Percentiles rank a stretch among this genome's conserved stretches.
Evolutionary conservation across 1,284 basidiomycete species (phyloP).

Genomic region (Melampsora occidentalis): DNA sequence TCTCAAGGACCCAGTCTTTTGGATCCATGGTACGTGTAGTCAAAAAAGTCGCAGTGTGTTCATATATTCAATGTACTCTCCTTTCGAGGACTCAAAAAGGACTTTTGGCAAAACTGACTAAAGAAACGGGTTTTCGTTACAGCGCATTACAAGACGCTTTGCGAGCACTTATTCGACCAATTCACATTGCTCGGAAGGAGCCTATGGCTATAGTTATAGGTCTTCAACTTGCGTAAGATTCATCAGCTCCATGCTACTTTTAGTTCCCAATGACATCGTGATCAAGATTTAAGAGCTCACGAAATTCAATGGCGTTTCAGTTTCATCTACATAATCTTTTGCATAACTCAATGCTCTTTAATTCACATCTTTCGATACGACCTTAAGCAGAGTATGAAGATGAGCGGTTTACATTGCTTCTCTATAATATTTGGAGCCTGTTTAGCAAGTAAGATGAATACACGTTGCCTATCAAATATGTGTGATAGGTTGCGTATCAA

Average conservation of each 20-base stretch:
- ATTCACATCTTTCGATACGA: conserved; percentile 24
- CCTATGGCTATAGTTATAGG: background rate
- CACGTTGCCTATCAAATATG: conserved; percentile 10
- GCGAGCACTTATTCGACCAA: background rate
- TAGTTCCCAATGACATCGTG: no score
- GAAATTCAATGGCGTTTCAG: background rate
- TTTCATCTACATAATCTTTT: conserved; percentile 17
- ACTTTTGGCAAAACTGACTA: no score
- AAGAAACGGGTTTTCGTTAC: background rate
- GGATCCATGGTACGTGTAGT: no score
- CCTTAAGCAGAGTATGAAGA: background rate
- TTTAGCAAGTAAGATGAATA: conserved; percentile 24
- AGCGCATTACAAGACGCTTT: background rate
- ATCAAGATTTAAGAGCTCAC: background rate
- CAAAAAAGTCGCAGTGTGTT: no score
- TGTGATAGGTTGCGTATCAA: conserved; percentile 25
- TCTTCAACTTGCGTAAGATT: background rate
- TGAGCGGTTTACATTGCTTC: conserved; percentile 18
- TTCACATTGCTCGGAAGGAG: background rate
- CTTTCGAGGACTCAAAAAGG: no score
- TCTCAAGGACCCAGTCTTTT: no score
- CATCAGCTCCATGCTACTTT: no score
- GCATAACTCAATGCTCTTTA: conserved; percentile 5
- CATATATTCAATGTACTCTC: no score
- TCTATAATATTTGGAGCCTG: conserved; percentile 26